Base-by-base conservation (phyloP, 441 rosid genomes). In the Pelargonium myrrhifolium region DNA sequence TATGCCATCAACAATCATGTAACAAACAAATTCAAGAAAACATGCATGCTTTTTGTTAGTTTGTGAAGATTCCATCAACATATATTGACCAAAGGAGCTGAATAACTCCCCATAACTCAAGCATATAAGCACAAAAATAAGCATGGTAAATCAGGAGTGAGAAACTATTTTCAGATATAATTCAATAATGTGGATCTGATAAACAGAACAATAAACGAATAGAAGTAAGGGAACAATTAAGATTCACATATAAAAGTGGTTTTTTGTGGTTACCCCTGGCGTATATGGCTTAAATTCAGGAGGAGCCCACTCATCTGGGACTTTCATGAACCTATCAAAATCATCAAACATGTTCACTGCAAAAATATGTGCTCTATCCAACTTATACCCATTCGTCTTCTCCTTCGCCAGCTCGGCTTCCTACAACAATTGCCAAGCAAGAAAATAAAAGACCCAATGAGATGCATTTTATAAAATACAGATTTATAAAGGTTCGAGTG, bases 331-430 rank as follows among this genome's bases (percentile, higher is more conserved):
- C 60, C 68, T 66, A 21, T 76, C 73, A 45, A 72, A 72, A n/a
- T 72, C 79, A 49, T 64, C 69, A 65, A 72, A 43, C 70, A 66
- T 62, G 65, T 51, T 76, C 8, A 72, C 74, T 1, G 66, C 53
- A 47, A 68, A 68, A 62, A 66, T 65, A 72, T 66, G 70, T 11
- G 73, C 18, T 51, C 67, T 68, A 42, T 65, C 75, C 67, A 68
- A 42, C 64, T 60, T 69, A 58, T 72, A 59, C 24, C 68, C 73
- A 69, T 68, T 66, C 11, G 68, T 68, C 42, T 65, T 72, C 68
- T 76, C 75, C 75, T 62, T 75, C 6, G 73, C 79, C 28, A 72
- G 72, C 51, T 71, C 75, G 47, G 79, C 79, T 47, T 75, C 73
- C 79, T 72, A 62, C 60, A 58, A 18, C 42, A 58, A 4, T 2